phyloP scores from a whole-genome alignment of 1,139 yeast species.

The Sugiyamaella neomexicana region DNA sequence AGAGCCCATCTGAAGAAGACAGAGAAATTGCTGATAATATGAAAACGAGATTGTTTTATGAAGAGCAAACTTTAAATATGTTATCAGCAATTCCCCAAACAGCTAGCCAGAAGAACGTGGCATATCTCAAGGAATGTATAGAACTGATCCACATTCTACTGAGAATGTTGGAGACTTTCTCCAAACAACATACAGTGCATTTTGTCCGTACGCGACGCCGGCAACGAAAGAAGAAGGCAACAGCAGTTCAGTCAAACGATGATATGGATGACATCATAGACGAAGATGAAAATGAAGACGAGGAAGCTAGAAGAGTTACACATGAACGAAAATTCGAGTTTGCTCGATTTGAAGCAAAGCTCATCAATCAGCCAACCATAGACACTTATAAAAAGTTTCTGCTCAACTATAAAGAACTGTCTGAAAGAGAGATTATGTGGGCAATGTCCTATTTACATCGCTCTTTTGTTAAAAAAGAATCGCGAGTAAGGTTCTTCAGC shows the following conservation, averaged over 20 bases:
- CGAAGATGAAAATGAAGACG: constrained; percentile 45
- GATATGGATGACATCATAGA: constrained; percentile 41
- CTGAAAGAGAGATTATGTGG: constrained; percentile 59
- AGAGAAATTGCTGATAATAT: constrained; percentile 52
- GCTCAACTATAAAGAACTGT: constrained; percentile 60
- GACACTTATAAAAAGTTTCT: constrained; percentile 56
- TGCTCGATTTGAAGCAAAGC: constrained; percentile 42
- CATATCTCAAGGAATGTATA: constrained; percentile 60
- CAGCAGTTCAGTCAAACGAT: constrained; percentile 35
- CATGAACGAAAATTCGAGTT: constrained; percentile 57
- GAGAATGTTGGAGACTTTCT: constrained; percentile 65
- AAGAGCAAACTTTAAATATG: constrained; percentile 60
- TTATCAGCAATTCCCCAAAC: constrained; percentile 62
- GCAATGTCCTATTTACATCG: constrained; percentile 73
- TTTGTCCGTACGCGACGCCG: constrained; percentile 54
- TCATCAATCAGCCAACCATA: constrained; percentile 45
- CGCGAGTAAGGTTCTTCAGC: constrained; percentile 60
- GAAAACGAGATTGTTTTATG: constrained; percentile 60
- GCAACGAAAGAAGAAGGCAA: constrained; percentile 35
- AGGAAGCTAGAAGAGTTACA: constrained; percentile 41
- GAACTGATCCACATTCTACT: constrained; percentile 67
- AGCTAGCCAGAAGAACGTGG: constrained; percentile 66
- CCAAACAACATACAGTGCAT: constrained; percentile 60
- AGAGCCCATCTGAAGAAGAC: constrained; percentile 43
- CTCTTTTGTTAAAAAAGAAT: constrained; percentile 64